Percentiles rank a stretch among this genome's conserved stretches.
Evolutionary conservation across 2,329 filamentous ascomycete species (phyloP).

Genomic region (Calonectria ilicicola): DNA sequence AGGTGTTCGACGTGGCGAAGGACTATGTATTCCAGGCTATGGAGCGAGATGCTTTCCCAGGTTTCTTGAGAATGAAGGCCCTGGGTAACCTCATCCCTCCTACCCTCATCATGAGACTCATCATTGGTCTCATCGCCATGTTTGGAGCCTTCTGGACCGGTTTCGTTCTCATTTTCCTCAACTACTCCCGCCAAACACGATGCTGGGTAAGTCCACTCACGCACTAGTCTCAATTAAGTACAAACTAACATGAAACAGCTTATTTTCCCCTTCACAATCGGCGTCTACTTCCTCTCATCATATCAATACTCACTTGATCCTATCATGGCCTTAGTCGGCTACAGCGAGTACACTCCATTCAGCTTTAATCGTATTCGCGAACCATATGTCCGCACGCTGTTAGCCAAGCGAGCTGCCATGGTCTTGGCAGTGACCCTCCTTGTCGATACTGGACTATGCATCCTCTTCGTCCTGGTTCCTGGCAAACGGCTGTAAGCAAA

Average conservation of each 20-base stretch:
- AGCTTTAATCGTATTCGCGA: conserved; percentile 90
- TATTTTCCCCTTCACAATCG: conserved; percentile 92
- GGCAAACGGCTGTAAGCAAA: conserved; percentile 77
- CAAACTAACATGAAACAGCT: conserved; percentile 50
- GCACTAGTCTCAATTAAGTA: background rate
- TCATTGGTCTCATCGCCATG: conserved; percentile 83
- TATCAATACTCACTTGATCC: conserved; percentile 98
- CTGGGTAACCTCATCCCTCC: conserved; percentile 95
- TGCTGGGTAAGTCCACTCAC: conserved; percentile 78
- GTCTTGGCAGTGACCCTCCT: conserved; percentile 81
- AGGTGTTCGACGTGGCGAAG: conserved; percentile 97
- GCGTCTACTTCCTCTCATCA: conserved; percentile 87
- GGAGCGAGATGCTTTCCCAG: conserved; percentile 99
- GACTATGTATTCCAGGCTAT: conserved; percentile 99
- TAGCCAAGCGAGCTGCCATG: conserved; percentile 86
- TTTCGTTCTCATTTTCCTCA: conserved; percentile 92
- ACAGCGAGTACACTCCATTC: conserved; percentile 97
- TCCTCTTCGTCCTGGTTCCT: conserved; percentile 95
- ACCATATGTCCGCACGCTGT: conserved; percentile 87
- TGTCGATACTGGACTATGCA: conserved; percentile 83
- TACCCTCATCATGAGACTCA: conserved; percentile 86
- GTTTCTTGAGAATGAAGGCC: conserved; percentile 94
- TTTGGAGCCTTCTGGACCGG: conserved; percentile 95
- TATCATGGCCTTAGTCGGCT: conserved; percentile 86
- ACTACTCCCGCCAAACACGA: conserved; percentile 78